Conservation (phyloP, 345 rosid genomes). For the Pseudoturritis turrita region DNA sequence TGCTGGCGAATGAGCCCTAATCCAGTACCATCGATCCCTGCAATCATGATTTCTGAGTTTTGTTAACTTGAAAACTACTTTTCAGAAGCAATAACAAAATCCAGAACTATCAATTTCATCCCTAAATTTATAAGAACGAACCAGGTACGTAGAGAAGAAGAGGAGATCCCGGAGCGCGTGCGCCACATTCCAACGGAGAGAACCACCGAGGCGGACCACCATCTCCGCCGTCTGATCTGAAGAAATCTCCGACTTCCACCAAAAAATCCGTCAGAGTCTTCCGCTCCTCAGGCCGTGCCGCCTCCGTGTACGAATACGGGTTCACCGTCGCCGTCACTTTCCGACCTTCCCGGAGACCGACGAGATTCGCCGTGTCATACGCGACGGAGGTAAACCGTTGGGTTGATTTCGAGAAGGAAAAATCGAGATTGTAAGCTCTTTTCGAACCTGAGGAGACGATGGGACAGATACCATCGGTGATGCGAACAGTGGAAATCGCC, state of each 20-base stretch:
- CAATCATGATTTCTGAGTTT: not conserved
- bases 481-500: constrained; percentile 10
- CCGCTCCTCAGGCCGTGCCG: constrained; percentile 20
- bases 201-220: constrained; percentile 73
- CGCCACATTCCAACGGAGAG: constrained; percentile 50
- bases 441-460: not conserved
- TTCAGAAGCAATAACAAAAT: not conserved
- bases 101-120: not conserved
- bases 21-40: constrained; percentile 81
- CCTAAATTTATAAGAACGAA: not conserved
- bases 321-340: constrained; percentile 9
- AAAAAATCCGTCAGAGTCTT: constrained; percentile 40
- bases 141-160: constrained; percentile 61
- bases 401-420: not conserved
- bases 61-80: not conserved
- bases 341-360: not conserved
- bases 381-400: constrained; percentile 1
- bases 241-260: constrained; percentile 33
- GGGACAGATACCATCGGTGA: constrained; percentile 24
- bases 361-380: not conserved
- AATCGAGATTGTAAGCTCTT: not conserved
- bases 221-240: constrained; percentile 41
- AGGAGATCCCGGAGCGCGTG: constrained; percentile 38
- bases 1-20: constrained; percentile 63
- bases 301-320: constrained; percentile 20